phyloP scores from a whole-genome alignment of 768 basidiomycete genomes.

The Hericium erinaceus region DNA sequence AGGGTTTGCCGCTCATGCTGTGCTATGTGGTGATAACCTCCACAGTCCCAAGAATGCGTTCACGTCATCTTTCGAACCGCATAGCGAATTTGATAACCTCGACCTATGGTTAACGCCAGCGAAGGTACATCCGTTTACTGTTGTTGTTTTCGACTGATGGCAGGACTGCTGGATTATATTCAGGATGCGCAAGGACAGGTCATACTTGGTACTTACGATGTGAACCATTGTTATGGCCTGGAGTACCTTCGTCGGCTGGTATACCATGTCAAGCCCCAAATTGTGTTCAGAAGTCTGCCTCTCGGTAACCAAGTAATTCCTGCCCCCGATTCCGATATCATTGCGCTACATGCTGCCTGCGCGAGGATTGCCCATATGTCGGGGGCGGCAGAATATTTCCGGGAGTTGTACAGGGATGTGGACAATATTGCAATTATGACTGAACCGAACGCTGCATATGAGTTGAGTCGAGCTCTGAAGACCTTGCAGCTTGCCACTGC shows the following conservation, averaged over 20 bases:
- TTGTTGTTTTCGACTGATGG: not conserved
- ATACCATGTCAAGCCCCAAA: not conserved
- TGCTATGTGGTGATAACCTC: constrained; percentile 2
- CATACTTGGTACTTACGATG: not conserved
- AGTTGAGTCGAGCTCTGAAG: constrained; percentile 6
- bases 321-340: constrained; percentile 1
- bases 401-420: constrained; percentile 3
- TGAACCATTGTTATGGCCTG: not conserved
- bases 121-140: not conserved
- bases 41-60: constrained; percentile 6
- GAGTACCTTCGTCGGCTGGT: not conserved
- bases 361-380: constrained; percentile 9
- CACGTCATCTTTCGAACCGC: not conserved
- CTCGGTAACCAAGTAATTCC: not conserved
- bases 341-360: constrained; percentile 6
- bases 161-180: not conserved
- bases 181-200: not conserved
- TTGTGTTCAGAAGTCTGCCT: not conserved
- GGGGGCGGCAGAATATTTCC: constrained; percentile 4
- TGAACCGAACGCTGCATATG: constrained; percentile 7
- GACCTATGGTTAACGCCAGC: constrained; percentile 5
- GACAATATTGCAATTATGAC: constrained; percentile 5
- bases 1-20: constrained; percentile 1
- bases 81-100: not conserved
- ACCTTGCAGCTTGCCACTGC: constrained; percentile 2